Conservation (phyloP, 208 protist species). For the Acanthamoeba polyphaga region DNA sequence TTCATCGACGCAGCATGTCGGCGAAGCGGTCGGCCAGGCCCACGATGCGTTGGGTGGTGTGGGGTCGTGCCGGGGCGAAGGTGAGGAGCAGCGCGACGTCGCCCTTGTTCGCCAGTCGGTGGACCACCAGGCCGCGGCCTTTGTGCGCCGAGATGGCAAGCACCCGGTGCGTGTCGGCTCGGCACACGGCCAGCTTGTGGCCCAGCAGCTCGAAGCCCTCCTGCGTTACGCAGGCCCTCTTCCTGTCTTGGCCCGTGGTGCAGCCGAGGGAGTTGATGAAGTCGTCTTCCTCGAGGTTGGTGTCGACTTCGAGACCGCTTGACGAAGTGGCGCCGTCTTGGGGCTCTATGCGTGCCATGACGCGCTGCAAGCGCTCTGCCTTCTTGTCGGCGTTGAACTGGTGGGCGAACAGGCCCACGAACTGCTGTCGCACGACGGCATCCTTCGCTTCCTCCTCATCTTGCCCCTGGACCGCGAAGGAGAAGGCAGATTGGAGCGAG, state of each 20-base stretch:
- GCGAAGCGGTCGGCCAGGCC: background rate
- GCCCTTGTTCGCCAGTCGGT: constrained; percentile 29
- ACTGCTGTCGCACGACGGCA: background rate
- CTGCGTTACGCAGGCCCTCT: background rate
- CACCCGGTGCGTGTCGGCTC: background rate
- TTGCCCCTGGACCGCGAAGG: background rate
- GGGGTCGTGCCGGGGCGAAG: background rate
- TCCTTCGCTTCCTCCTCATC: background rate
- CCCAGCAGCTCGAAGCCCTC: constrained; percentile 42
- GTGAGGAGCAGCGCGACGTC: background rate
- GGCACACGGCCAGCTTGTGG: background rate
- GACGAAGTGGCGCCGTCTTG: too few relatives aligned
- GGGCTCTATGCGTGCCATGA: background rate
- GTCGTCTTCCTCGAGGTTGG: background rate
- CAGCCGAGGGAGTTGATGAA: background rate
- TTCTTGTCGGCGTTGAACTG: background rate
- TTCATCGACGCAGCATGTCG: background rate
- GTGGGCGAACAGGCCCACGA: background rate
- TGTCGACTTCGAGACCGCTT: background rate
- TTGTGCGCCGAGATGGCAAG: background rate
- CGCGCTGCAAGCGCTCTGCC: background rate
- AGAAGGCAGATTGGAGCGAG: background rate
- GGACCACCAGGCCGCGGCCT: constrained; percentile 24
- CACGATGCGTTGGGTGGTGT: background rate
- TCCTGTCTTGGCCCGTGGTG: background rate